Conservation (phyloP, 768 basidiomycete species). For the Pulveroboletus sp. region DNA sequence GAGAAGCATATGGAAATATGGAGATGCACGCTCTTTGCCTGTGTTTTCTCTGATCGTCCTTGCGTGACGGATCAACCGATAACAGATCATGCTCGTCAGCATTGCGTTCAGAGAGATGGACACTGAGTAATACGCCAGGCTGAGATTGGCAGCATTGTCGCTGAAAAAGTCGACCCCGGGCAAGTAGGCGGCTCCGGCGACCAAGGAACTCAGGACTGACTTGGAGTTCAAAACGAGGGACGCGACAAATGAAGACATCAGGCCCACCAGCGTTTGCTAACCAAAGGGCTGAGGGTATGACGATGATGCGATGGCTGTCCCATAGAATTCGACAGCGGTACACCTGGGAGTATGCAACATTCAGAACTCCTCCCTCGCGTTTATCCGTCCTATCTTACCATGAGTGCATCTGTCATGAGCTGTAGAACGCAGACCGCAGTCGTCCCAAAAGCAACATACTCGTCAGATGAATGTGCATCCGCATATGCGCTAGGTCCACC, state of each 20-base stretch:
- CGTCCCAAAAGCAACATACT: constrained; percentile 23
- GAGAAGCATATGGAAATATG: background rate
- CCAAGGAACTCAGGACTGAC: background rate
- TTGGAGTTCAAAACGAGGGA: background rate
- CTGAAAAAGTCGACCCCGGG: constrained; percentile 1
- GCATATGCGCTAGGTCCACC: constrained; percentile 33
- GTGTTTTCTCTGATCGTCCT: background rate
- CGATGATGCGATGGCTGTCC: constrained; percentile 7
- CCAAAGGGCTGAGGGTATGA: constrained; percentile 14
- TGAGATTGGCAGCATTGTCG: background rate
- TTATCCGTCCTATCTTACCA: constrained; percentile 11
- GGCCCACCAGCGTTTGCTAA: constrained; percentile 5
- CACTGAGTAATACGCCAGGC: background rate
- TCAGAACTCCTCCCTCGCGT: background rate
- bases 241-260: background rate
- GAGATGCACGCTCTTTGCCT: background rate
- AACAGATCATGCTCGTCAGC: constrained; percentile 11
- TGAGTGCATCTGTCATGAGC: constrained; percentile 26
- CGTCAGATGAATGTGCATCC: constrained; percentile 15
- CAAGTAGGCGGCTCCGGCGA: background rate
- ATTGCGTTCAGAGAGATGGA: constrained; percentile 6
- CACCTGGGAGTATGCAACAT: constrained; percentile 24
- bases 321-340: constrained; percentile 35
- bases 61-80: constrained; percentile 1
- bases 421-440: constrained; percentile 24